Conservation (phyloP, 1,284 basidiomycete genomes). For the Coniferiporia weirii region DNA sequence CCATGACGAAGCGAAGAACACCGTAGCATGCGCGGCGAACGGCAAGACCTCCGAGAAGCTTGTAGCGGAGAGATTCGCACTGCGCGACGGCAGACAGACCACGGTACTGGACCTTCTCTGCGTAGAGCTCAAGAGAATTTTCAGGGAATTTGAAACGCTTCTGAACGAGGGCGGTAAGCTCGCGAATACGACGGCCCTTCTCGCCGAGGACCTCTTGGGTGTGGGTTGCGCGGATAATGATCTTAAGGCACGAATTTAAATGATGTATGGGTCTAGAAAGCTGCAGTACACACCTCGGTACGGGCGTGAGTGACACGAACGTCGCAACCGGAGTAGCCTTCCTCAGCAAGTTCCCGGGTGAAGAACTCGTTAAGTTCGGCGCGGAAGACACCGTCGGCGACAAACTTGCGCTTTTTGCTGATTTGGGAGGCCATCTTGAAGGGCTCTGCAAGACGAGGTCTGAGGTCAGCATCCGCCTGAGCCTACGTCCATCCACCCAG, state of each 20-base stretch:
- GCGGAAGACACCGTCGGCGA: conserved; percentile 98
- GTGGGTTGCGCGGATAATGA: conserved; percentile 99
- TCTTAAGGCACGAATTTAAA: conserved; percentile 40
- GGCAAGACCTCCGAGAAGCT: conserved; percentile 98
- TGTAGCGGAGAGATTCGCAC: conserved; percentile 98
- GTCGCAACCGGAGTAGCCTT: conserved; percentile 99
- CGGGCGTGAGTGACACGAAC: conserved; percentile 99
- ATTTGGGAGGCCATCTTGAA: conserved; percentile 75
- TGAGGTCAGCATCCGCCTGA: conserved; percentile 16
- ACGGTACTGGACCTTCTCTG: conserved; percentile 99
- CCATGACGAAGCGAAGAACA: conserved; percentile 99
- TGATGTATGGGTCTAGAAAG: neutral
- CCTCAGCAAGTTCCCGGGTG: conserved; percentile 97
- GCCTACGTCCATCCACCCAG: conserved; percentile 11
- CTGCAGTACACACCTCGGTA: conserved; percentile 67
- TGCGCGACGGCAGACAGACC: conserved; percentile 98
- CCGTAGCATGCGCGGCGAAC: conserved; percentile 99
- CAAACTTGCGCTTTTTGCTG: conserved; percentile 97
- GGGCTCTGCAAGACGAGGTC: conserved; percentile 8
- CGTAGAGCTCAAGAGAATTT: conserved; percentile 98
- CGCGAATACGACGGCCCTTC: conserved; percentile 99
- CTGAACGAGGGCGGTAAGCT: conserved; percentile 97
- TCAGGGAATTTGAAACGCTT: conserved; percentile 99
- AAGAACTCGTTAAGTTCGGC: conserved; percentile 99
- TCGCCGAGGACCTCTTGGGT: conserved; percentile 99